These are phyloP conservation scores for Zygoascus flipseniorum DNA, from an alignment of 805 yeast species.

Conservation along the genomic window DNA sequence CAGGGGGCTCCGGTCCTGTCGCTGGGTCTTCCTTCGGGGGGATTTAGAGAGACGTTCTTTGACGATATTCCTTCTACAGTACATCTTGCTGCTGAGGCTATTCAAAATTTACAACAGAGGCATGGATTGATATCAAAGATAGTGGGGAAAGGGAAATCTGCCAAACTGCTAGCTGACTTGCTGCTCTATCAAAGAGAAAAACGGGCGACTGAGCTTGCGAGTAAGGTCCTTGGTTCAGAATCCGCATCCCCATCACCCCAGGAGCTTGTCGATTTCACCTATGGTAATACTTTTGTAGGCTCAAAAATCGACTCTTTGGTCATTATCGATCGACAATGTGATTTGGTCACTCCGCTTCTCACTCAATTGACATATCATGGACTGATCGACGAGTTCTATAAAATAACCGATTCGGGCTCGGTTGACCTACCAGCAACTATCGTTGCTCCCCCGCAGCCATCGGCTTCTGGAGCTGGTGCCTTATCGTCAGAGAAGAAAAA, in stretches of 20 bases:
- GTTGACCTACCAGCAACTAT: conserved; percentile 24
- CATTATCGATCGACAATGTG: conserved; percentile 71
- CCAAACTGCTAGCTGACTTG: conserved; percentile 41
- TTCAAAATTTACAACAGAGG: conserved; percentile 37
- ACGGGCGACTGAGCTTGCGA: conserved; percentile 23
- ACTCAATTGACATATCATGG: conserved; percentile 80
- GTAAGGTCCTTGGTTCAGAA: background rate
- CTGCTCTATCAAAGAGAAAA: conserved; percentile 25
- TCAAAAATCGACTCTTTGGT: conserved; percentile 48
- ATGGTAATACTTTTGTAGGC: conserved; percentile 25
- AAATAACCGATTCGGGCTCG: conserved; percentile 32
- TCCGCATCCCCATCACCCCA: background rate
- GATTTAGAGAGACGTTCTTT: conserved; percentile 36
- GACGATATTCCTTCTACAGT: conserved; percentile 39
- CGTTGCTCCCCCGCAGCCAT: conserved; percentile 8
- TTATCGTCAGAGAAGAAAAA: conserved; percentile 12
- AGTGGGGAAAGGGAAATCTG: conserved; percentile 51
- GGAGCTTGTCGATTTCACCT: conserved; percentile 20
- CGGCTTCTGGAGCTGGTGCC: conserved; percentile 1
- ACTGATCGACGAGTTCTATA: conserved; percentile 62
- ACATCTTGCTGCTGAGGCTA: conserved; percentile 39
- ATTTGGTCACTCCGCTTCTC: conserved; percentile 59
- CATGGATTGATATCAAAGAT: conserved; percentile 44
- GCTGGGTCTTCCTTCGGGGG: conserved; percentile 33
- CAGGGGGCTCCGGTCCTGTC: conserved; percentile 31